Evolutionary conservation across 805 yeast species (phyloP), one percentile per base, ranked within the genome.

Genomic region (Candida insectorum): DNA sequence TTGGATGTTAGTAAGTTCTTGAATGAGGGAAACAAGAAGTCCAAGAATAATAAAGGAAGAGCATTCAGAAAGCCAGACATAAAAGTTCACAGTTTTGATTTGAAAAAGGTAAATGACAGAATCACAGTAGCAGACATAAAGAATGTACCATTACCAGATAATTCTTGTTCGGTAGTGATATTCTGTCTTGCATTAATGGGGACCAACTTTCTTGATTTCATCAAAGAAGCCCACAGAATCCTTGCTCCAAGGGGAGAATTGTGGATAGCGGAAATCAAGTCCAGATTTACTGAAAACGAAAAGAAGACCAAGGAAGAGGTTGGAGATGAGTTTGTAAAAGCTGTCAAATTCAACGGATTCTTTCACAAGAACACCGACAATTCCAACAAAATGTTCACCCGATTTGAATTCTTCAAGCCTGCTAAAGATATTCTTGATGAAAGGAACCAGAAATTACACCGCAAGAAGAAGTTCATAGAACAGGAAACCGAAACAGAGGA

Each of bases 151-250:
- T 60, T 93, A 43, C 72, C 69, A 2, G 87, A 88, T 53, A 72
- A 72, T 34, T 81, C 93, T 1, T 87, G 93, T 49, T 76, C 88
- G 16, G 70, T 93, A 28, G 98, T 86, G n/a, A 75, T 93, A 5
- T 93, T 89, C 59, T 93, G 98, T 58, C 69, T 93, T 31, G 93
- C 97, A 0, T 67, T 93, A 39, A 93, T 93, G 99, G 98, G 99
- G 3, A 91, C 97, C 3, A 93, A 93, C 54, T 88, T 91, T 54
- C 64, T 89, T 40, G 97, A 93, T 54, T 93, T 93, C 53, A 77
- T 93, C 33, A 71, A 79, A 37, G 99, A 93, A 55, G 97, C 96
- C 0, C 73, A 84, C 52, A 71, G 99, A 50, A 69, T 93, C 12
- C 65, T 93, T 33, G 81, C 87, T 7, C 96, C 96, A 26, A 72